phyloP scores from a whole-genome alignment of 768 basidiomycete species.

The Termitomyces sp. region DNA sequence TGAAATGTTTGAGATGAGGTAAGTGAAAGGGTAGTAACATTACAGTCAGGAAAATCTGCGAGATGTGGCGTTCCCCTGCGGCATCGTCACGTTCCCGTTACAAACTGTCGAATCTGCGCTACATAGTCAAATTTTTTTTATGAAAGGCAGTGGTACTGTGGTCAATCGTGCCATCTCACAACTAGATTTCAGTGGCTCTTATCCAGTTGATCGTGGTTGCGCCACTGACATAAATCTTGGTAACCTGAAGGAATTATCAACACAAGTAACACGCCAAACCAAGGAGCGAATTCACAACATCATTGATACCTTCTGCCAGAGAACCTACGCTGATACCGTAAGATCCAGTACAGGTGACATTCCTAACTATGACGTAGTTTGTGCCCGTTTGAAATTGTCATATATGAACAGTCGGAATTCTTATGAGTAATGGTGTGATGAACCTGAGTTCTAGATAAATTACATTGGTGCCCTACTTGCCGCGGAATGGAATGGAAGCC shows the following conservation, averaged over 20 bases:
- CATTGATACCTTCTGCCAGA: slow-evolving; percentile 17
- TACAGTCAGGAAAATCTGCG: too few species aligned
- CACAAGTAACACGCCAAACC: neutral
- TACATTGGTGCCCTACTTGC: slow-evolving; percentile 24
- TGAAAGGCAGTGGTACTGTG: slow-evolving; percentile 20
- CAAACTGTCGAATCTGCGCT: slow-evolving; percentile 23
- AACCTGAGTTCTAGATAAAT: slow-evolving; percentile 20
- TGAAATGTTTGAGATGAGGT: too few species aligned
- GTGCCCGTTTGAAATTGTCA: slow-evolving; percentile 25
- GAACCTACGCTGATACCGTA: slow-evolving; percentile 29
- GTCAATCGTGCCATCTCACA: slow-evolving; percentile 24
- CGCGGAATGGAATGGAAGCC: slow-evolving; percentile 24
- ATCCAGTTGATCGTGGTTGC: slow-evolving; percentile 27
- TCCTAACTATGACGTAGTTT: slow-evolving; percentile 23
- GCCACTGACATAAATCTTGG: slow-evolving; percentile 23
- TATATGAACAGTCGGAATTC: slow-evolving; percentile 27
- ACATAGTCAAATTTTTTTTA: slow-evolving; percentile 26
- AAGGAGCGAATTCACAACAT: slow-evolving; percentile 6
- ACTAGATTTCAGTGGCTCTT: slow-evolving; percentile 29
- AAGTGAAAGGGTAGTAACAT: too few species aligned
- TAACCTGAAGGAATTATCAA: slow-evolving; percentile 13
- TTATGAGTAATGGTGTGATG: slow-evolving; percentile 19
- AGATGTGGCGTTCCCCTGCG: too few species aligned
- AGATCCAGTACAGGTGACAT: slow-evolving; percentile 28
- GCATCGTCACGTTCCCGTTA: too few species aligned